Conservation (phyloP, 2,329 filamentous ascomycete genomes). For the Ilyonectria robusta region DNA sequence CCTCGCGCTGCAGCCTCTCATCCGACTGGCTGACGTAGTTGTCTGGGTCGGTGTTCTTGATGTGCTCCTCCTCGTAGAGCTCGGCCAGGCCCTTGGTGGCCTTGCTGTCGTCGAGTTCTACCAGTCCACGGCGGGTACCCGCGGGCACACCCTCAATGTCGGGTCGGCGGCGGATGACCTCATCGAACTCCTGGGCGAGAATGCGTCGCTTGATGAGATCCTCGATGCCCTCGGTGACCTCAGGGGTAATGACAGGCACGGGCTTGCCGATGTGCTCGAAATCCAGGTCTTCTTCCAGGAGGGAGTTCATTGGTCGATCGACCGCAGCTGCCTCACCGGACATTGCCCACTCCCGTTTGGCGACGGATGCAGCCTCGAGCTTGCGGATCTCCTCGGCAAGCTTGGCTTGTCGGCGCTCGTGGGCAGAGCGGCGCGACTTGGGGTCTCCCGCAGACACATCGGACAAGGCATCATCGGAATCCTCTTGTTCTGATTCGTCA, state of each 20-base stretch:
- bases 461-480: slow-evolving; percentile 75
- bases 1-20: slow-evolving; percentile 85
- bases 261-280: slow-evolving; percentile 97
- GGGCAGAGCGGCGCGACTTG: slow-evolving; percentile 82
- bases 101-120: slow-evolving; percentile 90
- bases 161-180: slow-evolving; percentile 86
- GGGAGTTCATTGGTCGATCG: slow-evolving; percentile 89
- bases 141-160: slow-evolving; percentile 76
- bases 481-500: slow-evolving; percentile 76
- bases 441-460: slow-evolving; percentile 78
- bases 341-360: slow-evolving; percentile 92
- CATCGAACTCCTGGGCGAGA: slow-evolving; percentile 90
- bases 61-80: slow-evolving; percentile 93
- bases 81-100: slow-evolving; percentile 90
- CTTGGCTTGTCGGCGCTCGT: slow-evolving; percentile 89
- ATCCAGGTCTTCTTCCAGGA: slow-evolving; percentile 94
- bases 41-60: slow-evolving; percentile 81
- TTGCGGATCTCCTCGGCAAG: slow-evolving; percentile 91
- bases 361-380: slow-evolving; percentile 89
- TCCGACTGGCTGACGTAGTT: slow-evolving; percentile 86
- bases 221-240: slow-evolving; percentile 92
- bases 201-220: slow-evolving; percentile 95
- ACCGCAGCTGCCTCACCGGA: slow-evolving; percentile 87
- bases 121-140: slow-evolving; percentile 76
- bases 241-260: slow-evolving; percentile 92